These are phyloP conservation scores for Rhodomyrtus psidioides DNA, from an alignment of 441 rosid species.

Conservation along the genomic window DNA sequence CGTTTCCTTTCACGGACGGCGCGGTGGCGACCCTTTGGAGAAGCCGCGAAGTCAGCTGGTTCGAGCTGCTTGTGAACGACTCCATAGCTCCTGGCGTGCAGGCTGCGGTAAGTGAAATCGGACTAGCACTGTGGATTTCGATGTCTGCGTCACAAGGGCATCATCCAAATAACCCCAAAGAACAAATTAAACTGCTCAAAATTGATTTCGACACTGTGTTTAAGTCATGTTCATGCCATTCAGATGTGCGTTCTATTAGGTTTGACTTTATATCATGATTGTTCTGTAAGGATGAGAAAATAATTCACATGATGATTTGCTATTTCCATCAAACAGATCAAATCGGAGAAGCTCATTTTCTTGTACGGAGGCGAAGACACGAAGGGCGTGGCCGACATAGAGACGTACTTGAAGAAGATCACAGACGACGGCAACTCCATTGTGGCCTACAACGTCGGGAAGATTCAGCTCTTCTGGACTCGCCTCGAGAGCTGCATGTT, in stretches of 20 bases:
- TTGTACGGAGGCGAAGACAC: constrained; percentile 5
- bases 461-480: constrained; percentile 1
- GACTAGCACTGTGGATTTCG: not conserved
- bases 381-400: not conserved
- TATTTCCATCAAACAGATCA: not conserved
- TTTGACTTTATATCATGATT: not conserved
- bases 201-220: not conserved
- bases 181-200: not conserved
- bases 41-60: not conserved
- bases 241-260: not conserved
- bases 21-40: not conserved
- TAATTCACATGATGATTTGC: not conserved
- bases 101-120: not conserved
- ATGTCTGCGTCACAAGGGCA: not conserved
- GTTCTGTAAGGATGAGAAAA: not conserved
- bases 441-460: not conserved
- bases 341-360: constrained; percentile 1
- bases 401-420: constrained; percentile 1
- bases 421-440: not conserved
- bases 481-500: constrained; percentile 6
- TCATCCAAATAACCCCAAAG: not conserved
- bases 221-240: not conserved
- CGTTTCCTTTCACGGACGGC: constrained; percentile 3
- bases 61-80: constrained; percentile 1
- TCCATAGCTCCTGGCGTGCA: not conserved